phyloP scores from a whole-genome alignment of 257 asterid species.

The Buddleja alternifolia region DNA sequence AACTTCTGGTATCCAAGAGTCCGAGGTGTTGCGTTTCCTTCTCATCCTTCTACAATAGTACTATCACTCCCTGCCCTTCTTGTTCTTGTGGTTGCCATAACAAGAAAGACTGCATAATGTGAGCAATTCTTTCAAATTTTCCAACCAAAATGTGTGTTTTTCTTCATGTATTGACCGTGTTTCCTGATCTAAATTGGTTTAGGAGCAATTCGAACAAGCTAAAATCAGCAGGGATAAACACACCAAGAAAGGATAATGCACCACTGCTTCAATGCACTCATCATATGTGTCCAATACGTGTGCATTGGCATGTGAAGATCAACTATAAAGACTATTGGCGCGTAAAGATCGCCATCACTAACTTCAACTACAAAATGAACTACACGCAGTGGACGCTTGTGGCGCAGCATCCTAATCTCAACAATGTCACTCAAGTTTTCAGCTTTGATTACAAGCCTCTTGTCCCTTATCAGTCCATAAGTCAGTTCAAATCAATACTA shows the following conservation, averaged over 20 bases:
- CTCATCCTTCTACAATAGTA: conserved; percentile 71
- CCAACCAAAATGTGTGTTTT: background rate
- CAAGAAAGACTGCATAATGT: conserved; percentile 68
- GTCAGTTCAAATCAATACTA: conserved; percentile 35
- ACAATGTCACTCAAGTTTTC: conserved; percentile 75
- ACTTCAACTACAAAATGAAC: conserved; percentile 69
- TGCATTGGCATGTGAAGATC: conserved; percentile 82
- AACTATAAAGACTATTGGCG: conserved; percentile 76
- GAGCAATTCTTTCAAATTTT: conserved; percentile 23
- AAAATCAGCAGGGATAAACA: conserved; percentile 55
- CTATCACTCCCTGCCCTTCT: conserved; percentile 72
- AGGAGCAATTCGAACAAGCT: conserved; percentile 55
- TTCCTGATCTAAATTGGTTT: conserved; percentile 21
- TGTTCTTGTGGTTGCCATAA: conserved; percentile 77
- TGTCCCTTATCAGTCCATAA: conserved; percentile 69
- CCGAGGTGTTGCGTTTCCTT: conserved; percentile 80
- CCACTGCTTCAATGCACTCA: conserved; percentile 70
- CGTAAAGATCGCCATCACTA: conserved; percentile 67
- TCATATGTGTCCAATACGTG: conserved; percentile 81
- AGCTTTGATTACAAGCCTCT: conserved; percentile 81
- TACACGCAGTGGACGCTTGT: conserved; percentile 82
- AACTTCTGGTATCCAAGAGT: conserved; percentile 52
- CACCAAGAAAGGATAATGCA: conserved; percentile 63
- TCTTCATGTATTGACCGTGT: background rate
- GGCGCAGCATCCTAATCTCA: conserved; percentile 81